Conservation (phyloP, 106 monocot species). For the Vanilla planifolia region DNA sequence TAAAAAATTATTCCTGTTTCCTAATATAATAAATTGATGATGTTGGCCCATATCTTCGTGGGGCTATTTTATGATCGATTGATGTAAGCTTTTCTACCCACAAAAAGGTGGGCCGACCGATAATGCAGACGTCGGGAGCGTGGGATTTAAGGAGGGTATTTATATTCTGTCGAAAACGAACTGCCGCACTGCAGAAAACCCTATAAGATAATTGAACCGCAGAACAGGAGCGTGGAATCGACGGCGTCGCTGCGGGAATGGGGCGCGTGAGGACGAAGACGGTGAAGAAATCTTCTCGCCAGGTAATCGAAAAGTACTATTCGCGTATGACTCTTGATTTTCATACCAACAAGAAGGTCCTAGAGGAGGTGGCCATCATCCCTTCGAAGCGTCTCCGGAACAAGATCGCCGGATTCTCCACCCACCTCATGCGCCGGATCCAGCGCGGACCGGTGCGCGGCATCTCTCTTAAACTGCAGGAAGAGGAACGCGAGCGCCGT, state of each 20-base stretch:
- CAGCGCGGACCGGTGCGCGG: conserved; percentile 24
- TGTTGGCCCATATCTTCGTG: too few relatives aligned
- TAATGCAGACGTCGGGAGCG: too few relatives aligned
- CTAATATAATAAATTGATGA: too few relatives aligned
- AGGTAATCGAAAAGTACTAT: conserved; percentile 23
- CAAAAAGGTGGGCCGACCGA: too few relatives aligned
- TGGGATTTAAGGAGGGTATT: too few relatives aligned
- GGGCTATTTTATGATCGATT: too few relatives aligned
- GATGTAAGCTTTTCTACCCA: too few relatives aligned
- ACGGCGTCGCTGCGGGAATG: background rate
- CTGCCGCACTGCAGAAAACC: too few relatives aligned
- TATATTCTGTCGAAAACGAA: too few relatives aligned
- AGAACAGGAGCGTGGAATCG: too few relatives aligned
- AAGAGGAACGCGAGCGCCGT: conserved; percentile 24
- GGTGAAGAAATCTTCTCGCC: conserved; percentile 25
- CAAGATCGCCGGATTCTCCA: conserved; percentile 29
- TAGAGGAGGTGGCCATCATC: conserved; percentile 25
- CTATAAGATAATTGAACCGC: too few relatives aligned
- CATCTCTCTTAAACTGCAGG: conserved; percentile 27
- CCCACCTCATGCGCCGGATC: conserved; percentile 26
- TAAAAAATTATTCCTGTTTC: too few relatives aligned
- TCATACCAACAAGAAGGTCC: conserved; percentile 29
- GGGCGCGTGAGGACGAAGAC: conserved; percentile 30
- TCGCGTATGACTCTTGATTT: conserved; percentile 29
- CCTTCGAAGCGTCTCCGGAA: conserved; percentile 31